These are phyloP conservation scores for Linum trigynum DNA, from an alignment of 345 rosid genomes.

Conservation along the genomic window DNA sequence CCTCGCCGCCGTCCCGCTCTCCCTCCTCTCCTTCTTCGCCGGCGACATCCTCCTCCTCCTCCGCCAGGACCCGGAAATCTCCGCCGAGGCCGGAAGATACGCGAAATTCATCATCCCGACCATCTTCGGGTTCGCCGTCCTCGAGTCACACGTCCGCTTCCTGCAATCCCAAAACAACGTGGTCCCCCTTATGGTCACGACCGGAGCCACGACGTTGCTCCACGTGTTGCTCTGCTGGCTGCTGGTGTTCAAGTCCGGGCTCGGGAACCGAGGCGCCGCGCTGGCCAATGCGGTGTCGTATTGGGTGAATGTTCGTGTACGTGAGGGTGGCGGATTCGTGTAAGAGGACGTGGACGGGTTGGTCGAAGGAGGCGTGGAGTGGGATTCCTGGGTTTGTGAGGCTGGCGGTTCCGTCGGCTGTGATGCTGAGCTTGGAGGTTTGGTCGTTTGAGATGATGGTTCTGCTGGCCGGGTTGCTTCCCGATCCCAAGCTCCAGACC, in stretches of 20 bases:
- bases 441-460: conserved; percentile 4
- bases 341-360: neutral
- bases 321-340: neutral
- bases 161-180: neutral
- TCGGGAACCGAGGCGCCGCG: neutral
- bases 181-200: neutral
- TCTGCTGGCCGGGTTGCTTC: neutral
- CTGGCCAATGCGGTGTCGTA: neutral
- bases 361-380: neutral
- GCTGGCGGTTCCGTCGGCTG: neutral
- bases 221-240: neutral
- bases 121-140: conserved; percentile 1
- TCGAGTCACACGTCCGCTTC: neutral
- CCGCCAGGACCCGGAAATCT: neutral
- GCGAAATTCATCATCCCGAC: neutral
- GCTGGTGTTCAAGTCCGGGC: neutral
- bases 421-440: neutral
- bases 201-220: neutral
- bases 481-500: neutral
- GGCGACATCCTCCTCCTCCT: neutral
- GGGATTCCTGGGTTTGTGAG: neutral
- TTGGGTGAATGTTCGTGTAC: neutral
- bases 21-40: neutral
- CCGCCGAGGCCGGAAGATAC: neutral
- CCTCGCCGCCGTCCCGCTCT: neutral